Evolutionary conservation across 2,329 filamentous ascomycete species (phyloP), one percentile per base, ranked within the genome.

Genomic region (Eutypa lata): DNA sequence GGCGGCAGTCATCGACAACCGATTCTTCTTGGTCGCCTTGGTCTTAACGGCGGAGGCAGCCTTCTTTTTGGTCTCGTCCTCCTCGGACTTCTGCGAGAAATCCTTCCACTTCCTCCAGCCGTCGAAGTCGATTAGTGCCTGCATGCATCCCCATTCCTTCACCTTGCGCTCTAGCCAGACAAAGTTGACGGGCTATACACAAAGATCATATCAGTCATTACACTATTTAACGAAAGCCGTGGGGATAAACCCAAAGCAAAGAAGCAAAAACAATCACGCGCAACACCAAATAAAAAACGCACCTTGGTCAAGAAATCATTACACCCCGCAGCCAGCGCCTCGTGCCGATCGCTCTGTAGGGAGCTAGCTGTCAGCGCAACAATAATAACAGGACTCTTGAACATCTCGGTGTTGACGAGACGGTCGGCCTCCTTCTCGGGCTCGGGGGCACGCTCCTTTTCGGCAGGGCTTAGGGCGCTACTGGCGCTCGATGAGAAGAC

Each of bases 141-240:
- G 94, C 94, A 99, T 99, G 76, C 94, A 97, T 52, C 94, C 94
- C 94, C 94, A 99, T 78, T 99, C 94, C 74, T 95, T 97, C 62
- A 97, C 92, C 71, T 99, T 99, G 53, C 93, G 86, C 70, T 97
- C 91, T 24, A 99, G 83, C 92, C 93, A 99, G 54, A 95, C 89
- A 67, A 97, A 97, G 69, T 96, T 96, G 61, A 99, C 93, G 19
- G 94, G 94, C 90, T 96, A 66, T 43, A 47, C 11, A 31, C 3
- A 40, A 18, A 53, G 18, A 47, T 48, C n/a, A 48, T 46, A 55
- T 71, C 60, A 70, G 59, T n/a, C n/a, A n/a, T n/a, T n/a, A n/a
- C n/a, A n/a, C n/a, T n/a, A n/a, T n/a, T n/a, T n/a, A n/a, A n/a
- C n/a, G n/a, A n/a, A n/a, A n/a, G n/a, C n/a, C n/a, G n/a, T n/a